A percentile compares a stretch with the other conserved stretches of the same genome.
Evolutionary conservation across 257 asterid genomes (phyloP).

Genomic region (Petunia axillaris): DNA sequence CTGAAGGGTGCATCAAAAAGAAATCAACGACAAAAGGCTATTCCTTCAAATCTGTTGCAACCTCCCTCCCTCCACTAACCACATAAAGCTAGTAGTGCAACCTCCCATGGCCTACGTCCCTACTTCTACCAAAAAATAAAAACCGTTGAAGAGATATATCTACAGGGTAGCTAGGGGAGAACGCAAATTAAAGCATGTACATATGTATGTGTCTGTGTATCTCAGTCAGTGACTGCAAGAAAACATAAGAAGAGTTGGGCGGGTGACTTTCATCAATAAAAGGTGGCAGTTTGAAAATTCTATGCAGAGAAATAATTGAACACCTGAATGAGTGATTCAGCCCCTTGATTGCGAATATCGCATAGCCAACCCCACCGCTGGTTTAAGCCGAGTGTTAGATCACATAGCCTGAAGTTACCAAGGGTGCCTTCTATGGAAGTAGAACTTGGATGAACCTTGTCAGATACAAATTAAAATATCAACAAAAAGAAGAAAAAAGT

Average conservation of each 20-base stretch:
- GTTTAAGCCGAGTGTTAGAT: conserved; percentile 80
- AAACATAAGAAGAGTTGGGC: not conserved
- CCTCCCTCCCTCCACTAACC: no score
- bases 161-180: not conserved
- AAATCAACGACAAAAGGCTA: no score
- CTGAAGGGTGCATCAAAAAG: no score
- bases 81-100: no score
- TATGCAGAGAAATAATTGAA: conserved; percentile 9
- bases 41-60: no score
- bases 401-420: conserved; percentile 90
- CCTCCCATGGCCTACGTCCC: no score
- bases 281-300: not conserved
- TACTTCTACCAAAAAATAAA: not conserved
- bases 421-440: conserved; percentile 76
- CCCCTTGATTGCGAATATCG: conserved; percentile 92
- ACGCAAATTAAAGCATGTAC: not conserved
- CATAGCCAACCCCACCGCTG: conserved; percentile 98
- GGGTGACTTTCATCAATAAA: not conserved
- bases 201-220: not conserved
- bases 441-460: conserved; percentile 95
- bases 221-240: not conserved
- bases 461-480: conserved; percentile 33
- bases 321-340: conserved; percentile 94
- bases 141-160: not conserved
- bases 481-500: conserved; percentile 27